These are phyloP conservation scores for Epicoccum sorghinum DNA, from an alignment of 2,329 filamentous ascomycete species.

Conservation along the genomic window DNA sequence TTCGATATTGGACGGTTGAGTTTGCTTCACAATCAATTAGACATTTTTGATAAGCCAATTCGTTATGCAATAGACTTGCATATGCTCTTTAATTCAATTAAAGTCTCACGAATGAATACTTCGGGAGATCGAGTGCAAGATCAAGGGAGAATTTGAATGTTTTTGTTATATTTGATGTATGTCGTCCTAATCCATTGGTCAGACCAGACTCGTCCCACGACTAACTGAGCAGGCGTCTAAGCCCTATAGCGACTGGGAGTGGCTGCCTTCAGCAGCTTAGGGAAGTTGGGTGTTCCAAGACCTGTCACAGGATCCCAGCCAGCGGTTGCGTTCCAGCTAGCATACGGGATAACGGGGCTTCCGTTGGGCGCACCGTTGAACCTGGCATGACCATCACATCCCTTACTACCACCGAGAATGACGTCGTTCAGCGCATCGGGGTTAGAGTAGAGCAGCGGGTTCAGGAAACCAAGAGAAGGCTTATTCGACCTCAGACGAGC, in stretches of 20 bases:
- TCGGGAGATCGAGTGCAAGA: no score
- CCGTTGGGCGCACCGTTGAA: slow-evolving; percentile 36
- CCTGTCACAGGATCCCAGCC: slow-evolving; percentile 47
- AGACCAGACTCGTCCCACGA: no score
- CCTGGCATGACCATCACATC: slow-evolving; percentile 43
- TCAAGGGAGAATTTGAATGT: no score
- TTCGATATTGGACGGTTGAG: no score
- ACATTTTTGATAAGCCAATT: no score
- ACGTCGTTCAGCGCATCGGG: slow-evolving; percentile 58
- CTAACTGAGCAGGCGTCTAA: slow-evolving; percentile 5
- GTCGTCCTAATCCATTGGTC: no score
- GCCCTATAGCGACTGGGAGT: slow-evolving; percentile 31
- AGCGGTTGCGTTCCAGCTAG: slow-evolving; percentile 37
- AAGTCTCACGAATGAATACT: no score
- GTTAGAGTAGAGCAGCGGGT: slow-evolving; percentile 62
- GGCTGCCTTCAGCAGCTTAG: slow-evolving; percentile 37
- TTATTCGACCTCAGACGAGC: slow-evolving; percentile 59
- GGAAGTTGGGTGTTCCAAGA: slow-evolving; percentile 39
- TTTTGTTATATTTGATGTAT: no score
- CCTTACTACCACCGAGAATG: slow-evolving; percentile 42
- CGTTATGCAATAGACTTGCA: no score
- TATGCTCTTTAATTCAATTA: no score
- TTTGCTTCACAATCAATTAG: no score
- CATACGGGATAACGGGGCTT: slow-evolving; percentile 39
- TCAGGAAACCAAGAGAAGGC: slow-evolving; percentile 62